Base-by-base conservation (phyloP, 2,329 filamentous ascomycete genomes). In the Ophiocordyceps australis region DNA sequence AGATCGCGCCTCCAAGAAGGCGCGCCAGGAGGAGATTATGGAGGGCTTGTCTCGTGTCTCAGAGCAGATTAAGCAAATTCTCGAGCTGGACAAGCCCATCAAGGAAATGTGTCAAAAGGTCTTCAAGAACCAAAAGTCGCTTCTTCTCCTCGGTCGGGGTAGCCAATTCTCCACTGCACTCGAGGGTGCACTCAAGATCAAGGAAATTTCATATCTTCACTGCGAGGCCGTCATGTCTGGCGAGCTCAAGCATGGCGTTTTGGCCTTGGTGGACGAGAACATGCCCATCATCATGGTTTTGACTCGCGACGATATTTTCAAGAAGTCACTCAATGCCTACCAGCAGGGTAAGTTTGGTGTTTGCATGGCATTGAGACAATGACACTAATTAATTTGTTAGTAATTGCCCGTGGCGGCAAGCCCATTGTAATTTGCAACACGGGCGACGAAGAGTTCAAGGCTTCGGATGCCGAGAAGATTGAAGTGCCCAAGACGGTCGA, bases 141-240 rank as follows among this genome's bases (percentile, higher is more conserved):
- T 98, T 43, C 65, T 98, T 34, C 71, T 98, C 28, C 69, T 98
- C 33, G 89, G 89, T 33, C 80, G 89, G 63, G 89, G 89, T 40
- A 82, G 82, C 49, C 89, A 98, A 59, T 93, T 85, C 63, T 85
- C 86, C 32, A 98, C 89, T 42, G 89, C 89, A 29, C 73, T 98
- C 14, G 89, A 98, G 64, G 89, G 82, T 57, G 89, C 89, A 25
- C 66, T 98, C 40, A 98, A 98, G 68, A 98, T 98, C 57, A 98
- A 98, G 71, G 89, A 98, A 61, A 98, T 98, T 45, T 95, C 86
- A 12, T 98, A 98, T 57, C 79, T 98, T 32, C 89, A 98, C 58
- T 98, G 89, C 56, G 89, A 98, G 62, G 89, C 89, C 42, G 89
- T 98, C 63, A 98, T 98, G 89, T 95, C 89, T 36, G 89, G 89